Base-by-base conservation (phyloP, 495 filamentous ascomycete genomes). In the Thermothielavioides terrestris region DNA sequence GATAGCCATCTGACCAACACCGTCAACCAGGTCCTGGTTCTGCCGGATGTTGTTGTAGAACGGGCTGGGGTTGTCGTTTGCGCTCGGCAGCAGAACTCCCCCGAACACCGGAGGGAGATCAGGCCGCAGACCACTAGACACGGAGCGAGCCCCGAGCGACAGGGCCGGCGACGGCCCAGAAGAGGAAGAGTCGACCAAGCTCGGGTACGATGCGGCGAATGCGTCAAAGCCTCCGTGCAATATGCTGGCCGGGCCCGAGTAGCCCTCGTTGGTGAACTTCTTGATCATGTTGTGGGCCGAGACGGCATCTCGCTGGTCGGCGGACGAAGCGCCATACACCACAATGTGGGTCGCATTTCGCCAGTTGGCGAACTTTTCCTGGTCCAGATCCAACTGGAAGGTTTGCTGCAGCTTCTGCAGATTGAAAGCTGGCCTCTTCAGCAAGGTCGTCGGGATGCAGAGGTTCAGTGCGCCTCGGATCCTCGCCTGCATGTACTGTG, bases 31-130 rank as follows among this genome's bases (percentile, higher is more conserved):
- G 61, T 98, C 92, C 81, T 95, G 92, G 53, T 98, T 94, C 66
- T 97, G 92, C 23, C 94, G 79, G 56, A 98, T 97, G 53, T 95
- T 96, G 48, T 80, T 79, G 68, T 97, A 98, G 67, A 98, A 97
- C 0, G 94, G 90, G 58, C 94, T 95, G 12, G 79, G 75, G 2
- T 80, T 76, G 48, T 72, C 71, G 46, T 83, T 75, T 18, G 77
- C 74, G 20, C 75, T 72, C 12, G 92, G 92, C 62, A 98, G 77
- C 48, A 81, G 75, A 59, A 94, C 95, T 1, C 92, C 94, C 39
- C 91, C 90, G 50, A 85, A 83, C 11, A 95, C 83, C 15, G 87
- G 88, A 1, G 86, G 82, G 34, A 82, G 73, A 32, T 74, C 78
- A 3, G 78, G 63, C 9, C 44, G 40, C 12, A 22, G 11, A 40